phyloP scores from a whole-genome alignment of 768 basidiomycete species.

The Lactifluus pinguis region DNA sequence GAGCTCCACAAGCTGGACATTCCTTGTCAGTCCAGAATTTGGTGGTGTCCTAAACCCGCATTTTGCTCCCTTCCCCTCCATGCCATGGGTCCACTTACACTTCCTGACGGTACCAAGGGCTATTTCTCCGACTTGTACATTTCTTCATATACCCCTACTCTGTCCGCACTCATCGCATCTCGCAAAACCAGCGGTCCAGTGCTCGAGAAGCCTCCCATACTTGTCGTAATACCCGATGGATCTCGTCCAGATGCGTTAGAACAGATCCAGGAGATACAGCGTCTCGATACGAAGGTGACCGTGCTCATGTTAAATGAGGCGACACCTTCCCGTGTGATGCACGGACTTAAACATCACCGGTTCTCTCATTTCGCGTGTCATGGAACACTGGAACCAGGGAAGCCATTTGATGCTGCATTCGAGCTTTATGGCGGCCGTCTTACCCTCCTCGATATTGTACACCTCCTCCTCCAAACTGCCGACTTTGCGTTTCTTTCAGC shows the following conservation, averaged over 20 bases:
- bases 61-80: not conserved
- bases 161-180: not conserved
- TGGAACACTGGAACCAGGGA: not conserved
- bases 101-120: not conserved
- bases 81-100: not conserved
- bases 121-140: not conserved
- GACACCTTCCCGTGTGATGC: not conserved
- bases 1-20: not conserved
- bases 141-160: not conserved
- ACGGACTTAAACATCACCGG: not conserved
- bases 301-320: not conserved
- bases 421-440: too few relatives aligned
- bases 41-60: not conserved
- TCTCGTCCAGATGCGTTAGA: not conserved
- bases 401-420: not conserved
- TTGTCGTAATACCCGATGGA: not conserved
- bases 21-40: not conserved
- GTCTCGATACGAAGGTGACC: not conserved
- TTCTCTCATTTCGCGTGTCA: not conserved
- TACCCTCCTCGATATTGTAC: too few relatives aligned
- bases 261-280: not conserved
- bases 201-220: not conserved
- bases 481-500: not conserved
- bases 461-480: too few relatives aligned
- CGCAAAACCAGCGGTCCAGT: not conserved